These are phyloP conservation scores for Yarrowia sp. DNA, from an alignment of 805 yeast genomes.

Conservation along the genomic window DNA sequence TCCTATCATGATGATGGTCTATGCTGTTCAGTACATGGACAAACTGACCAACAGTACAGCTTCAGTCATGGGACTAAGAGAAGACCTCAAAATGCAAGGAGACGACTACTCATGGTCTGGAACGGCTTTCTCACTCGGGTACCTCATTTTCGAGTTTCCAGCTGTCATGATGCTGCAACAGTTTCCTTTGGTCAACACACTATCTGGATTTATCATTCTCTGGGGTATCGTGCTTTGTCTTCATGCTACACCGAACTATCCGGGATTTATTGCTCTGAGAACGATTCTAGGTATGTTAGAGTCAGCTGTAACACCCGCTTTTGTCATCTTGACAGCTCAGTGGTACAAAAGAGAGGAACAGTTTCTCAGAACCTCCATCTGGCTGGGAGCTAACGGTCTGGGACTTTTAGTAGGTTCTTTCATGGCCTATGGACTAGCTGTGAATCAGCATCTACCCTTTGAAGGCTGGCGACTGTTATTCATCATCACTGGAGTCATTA, in stretches of 20 bases:
- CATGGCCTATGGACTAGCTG: background rate
- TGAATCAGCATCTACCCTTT: background rate
- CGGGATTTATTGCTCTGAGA: background rate
- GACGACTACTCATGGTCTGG: conserved; percentile 9
- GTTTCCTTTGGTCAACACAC: background rate
- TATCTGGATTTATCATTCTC: background rate
- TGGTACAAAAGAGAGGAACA: conserved; percentile 3
- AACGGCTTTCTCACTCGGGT: background rate
- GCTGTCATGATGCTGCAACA: background rate
- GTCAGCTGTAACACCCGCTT: too few relatives aligned
- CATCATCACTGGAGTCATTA: background rate
- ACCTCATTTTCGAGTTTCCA: conserved; percentile 1
- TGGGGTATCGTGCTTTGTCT: background rate
- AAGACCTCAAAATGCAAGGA: background rate
- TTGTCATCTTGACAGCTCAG: background rate
- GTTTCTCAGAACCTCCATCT: conserved; percentile 5
- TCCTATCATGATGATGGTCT: conserved; percentile 9
- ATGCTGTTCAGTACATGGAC: conserved; percentile 5
- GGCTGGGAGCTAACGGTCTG: background rate
- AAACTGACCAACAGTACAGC: background rate
- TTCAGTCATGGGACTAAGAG: background rate
- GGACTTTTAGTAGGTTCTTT: background rate
- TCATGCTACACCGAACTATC: background rate
- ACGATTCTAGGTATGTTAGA: too few relatives aligned
- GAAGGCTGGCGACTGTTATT: background rate